Evolutionary conservation across 768 basidiomycete genomes (phyloP).

Genomic region (Lentinula lateritia): DNA sequence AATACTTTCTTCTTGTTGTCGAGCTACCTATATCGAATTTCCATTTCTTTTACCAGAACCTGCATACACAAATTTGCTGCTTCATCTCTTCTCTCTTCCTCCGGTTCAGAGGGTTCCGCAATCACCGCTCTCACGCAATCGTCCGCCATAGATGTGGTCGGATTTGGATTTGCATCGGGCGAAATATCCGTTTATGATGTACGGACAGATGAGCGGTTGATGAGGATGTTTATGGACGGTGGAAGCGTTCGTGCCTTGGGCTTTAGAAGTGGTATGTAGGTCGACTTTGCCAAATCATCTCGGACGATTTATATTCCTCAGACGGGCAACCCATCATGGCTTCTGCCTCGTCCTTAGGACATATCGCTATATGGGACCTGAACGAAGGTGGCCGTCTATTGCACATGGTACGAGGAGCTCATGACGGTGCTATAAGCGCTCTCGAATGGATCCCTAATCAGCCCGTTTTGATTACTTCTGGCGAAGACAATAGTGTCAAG

Average conservation of each 20-base stretch:
- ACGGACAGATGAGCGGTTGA: constrained; percentile 81
- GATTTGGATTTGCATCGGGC: constrained; percentile 86
- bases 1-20: constrained; percentile 17
- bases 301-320: constrained; percentile 18
- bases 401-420: constrained; percentile 83
- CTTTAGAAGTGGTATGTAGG: constrained; percentile 72
- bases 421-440: constrained; percentile 78
- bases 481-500: constrained; percentile 94
- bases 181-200: constrained; percentile 88
- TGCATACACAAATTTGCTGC: constrained; percentile 77
- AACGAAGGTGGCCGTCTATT: constrained; percentile 75
- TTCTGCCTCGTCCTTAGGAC: constrained; percentile 79
- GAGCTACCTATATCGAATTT: neutral
- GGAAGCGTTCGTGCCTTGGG: constrained; percentile 70
- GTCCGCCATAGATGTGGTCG: constrained; percentile 93
- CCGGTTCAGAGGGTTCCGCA: constrained; percentile 29
- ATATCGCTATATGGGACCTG: constrained; percentile 92
- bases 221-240: constrained; percentile 89
- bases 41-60: constrained; percentile 37
- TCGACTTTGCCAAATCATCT: neutral
- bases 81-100: constrained; percentile 42
- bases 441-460: constrained; percentile 93
- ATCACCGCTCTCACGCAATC: constrained; percentile 85
- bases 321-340: constrained; percentile 89
- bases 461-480: constrained; percentile 82